Conservation (phyloP, 805 yeast genomes). For the Starmerella kuoi region DNA sequence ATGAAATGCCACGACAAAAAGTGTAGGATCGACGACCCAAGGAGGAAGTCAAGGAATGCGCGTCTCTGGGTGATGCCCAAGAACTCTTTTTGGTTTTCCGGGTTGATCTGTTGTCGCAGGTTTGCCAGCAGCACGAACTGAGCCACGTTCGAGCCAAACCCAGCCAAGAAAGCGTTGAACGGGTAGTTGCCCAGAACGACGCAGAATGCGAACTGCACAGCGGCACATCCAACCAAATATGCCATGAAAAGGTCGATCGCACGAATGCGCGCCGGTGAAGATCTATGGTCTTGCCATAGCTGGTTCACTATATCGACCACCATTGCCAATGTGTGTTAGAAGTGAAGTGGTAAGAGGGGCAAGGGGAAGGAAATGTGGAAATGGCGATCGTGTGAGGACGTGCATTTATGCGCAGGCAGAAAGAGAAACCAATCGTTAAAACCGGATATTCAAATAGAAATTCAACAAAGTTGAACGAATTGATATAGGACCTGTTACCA, state of each 20-base stretch:
- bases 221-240: slow-evolving; percentile 63
- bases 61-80: slow-evolving; percentile 39
- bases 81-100: slow-evolving; percentile 33
- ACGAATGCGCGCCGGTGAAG: slow-evolving; percentile 31
- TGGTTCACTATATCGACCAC: slow-evolving; percentile 19
- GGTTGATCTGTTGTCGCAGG: slow-evolving; percentile 57
- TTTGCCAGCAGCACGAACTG: slow-evolving; percentile 76
- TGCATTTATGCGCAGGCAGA: too few relatives aligned
- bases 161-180: slow-evolving; percentile 91
- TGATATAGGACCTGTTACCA: too few relatives aligned
- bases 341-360: background rate
- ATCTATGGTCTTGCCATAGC: slow-evolving; percentile 22
- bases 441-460: background rate
- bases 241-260: slow-evolving; percentile 67
- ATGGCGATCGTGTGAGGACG: background rate
- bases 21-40: slow-evolving; percentile 80
- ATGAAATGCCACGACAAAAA: slow-evolving; percentile 84
- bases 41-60: slow-evolving; percentile 77
- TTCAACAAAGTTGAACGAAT: too few relatives aligned
- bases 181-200: slow-evolving; percentile 77
- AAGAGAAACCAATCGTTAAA: too few relatives aligned
- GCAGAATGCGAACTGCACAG: slow-evolving; percentile 67
- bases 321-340: background rate
- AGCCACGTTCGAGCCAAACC: slow-evolving; percentile 84
- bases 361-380: too few relatives aligned